phyloP scores from a whole-genome alignment of 1,284 basidiomycete species.

The Coniferiporia sulphurascens region DNA sequence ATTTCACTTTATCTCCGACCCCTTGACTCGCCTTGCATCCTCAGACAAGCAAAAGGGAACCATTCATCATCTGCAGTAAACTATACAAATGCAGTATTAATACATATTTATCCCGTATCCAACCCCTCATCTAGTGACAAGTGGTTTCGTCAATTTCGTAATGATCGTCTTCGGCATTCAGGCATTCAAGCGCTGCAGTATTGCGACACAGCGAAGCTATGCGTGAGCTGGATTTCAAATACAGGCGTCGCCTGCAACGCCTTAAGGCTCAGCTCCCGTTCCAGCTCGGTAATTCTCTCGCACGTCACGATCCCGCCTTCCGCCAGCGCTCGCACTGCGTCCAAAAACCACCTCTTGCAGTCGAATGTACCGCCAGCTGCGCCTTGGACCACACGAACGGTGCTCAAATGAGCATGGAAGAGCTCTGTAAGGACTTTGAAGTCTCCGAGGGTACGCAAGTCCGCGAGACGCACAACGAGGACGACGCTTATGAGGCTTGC shows the following conservation, averaged over 20 bases:
- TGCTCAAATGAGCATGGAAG: background rate
- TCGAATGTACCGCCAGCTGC: background rate
- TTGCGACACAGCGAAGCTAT: background rate
- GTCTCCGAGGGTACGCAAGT: background rate
- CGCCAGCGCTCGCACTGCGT: background rate
- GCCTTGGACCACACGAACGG: background rate
- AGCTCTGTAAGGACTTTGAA: background rate
- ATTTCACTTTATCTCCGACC: too few species aligned
- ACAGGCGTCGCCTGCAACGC: background rate
- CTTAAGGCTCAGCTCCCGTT: background rate
- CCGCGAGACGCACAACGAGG: background rate
- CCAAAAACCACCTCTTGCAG: background rate
- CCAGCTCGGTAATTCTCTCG: background rate
- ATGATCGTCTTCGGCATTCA: too few species aligned
- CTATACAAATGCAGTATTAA: too few species aligned
- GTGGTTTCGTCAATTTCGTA: too few species aligned
- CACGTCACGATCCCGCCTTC: background rate
- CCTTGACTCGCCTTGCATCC: too few species aligned
- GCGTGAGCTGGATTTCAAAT: background rate
- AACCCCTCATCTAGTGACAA: too few species aligned
- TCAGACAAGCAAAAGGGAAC: too few species aligned
- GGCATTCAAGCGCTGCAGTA: background rate
- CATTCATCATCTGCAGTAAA: too few species aligned
- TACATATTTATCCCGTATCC: too few species aligned
- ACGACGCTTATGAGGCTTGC: background rate